Evolutionary conservation across 2,329 filamentous ascomycete genomes (phyloP), one percentile per base, ranked within the genome.

Genomic region (Sporothrix mexicana): DNA sequence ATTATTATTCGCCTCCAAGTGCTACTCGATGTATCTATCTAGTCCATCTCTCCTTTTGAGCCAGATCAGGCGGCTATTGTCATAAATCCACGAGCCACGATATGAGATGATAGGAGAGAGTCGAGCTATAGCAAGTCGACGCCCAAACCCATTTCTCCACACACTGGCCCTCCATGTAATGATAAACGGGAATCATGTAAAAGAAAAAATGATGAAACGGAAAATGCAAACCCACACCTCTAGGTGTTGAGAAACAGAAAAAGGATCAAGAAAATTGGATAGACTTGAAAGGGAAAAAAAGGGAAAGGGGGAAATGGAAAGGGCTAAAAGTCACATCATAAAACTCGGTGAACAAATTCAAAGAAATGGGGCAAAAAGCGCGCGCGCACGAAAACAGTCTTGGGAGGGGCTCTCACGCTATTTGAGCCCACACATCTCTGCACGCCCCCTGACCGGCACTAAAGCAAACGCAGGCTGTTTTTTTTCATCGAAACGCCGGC

Each of bases 161-260:
- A 9, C 61, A n/a, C 41, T 47, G 61, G 8, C 61, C 23, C 64
- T 45, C 67, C 51, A 55, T 57, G 67, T 43, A 23, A 61, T 66
- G 49, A 68, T 49, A 57, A 53, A 68, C 62, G 70, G 70, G 61
- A 68, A 61, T 68, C 61, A 20, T 67, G 45, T 69, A 51, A 57
- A 43, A 55, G 51, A 51, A 25, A 12, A 20, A 68, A 68, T 17
- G 41, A 15, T 51, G n/a, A 51, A 6, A 36, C 30, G 30, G 20
- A 55, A 62, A 47, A 23, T 17, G 6, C 36, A 53, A 53, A 36
- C 12, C 15, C 45, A 51, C 66, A 53, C 25, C 20, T 53, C 25
- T 68, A 68, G 45, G 47, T 68, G 30, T 53, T 20, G 13, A 55
- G 51, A 57, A 49, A 9, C 15, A 68, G 23, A 51, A 20, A 59